Percentiles rank a stretch among this genome's conserved stretches.
Evolutionary conservation across 176 grass and related monocot species (phyloP).

Genomic region (Carex kokanica): DNA sequence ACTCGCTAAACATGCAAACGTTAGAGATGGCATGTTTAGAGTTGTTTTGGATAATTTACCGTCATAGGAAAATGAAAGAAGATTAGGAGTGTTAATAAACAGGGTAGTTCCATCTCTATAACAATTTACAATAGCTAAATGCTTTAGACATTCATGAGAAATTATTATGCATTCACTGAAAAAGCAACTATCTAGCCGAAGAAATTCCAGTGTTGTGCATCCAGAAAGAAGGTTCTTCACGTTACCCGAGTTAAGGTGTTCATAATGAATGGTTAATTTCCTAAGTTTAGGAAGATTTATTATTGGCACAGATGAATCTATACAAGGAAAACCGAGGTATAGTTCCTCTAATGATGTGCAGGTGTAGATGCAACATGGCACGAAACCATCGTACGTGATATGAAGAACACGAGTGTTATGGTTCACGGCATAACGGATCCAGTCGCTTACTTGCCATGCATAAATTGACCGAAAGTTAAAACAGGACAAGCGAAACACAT

Average conservation of each 20-base stretch:
- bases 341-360: slow-evolving; percentile 11
- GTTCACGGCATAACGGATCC: background rate
- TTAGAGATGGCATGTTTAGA: background rate
- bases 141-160: background rate
- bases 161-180: background rate
- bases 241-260: background rate
- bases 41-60: background rate
- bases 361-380: background rate
- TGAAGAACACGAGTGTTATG: background rate
- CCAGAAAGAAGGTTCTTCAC: background rate
- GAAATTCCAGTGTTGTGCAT: background rate
- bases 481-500: background rate
- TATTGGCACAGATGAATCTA: background rate
- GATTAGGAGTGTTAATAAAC: background rate
- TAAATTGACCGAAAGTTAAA: background rate
- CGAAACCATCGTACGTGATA: too few species aligned
- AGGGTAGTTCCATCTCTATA: background rate
- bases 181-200: background rate
- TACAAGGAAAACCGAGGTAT: background rate
- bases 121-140: background rate
- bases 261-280: background rate
- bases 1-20: background rate
- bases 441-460: background rate
- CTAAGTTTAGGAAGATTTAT: background rate
- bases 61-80: background rate